Evolutionary conservation across 352 stramenopile species (phyloP).

Genomic region (Globisporangium echinulatum): DNA sequence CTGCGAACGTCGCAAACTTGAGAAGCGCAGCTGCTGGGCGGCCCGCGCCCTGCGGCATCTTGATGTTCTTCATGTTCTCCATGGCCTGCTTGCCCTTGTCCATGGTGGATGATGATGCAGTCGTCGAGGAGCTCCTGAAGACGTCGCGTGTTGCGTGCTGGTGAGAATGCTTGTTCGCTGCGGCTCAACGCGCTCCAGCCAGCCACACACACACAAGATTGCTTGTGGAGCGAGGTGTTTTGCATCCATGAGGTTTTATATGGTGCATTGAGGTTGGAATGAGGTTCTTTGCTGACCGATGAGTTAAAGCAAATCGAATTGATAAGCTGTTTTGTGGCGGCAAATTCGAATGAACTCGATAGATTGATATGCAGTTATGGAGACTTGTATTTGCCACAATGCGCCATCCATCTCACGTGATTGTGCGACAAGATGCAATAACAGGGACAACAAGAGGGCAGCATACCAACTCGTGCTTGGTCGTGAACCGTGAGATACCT

Average conservation of each 20-base stretch:
- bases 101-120: constrained; percentile 28
- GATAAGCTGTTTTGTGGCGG: neutral
- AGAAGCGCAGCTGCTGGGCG: constrained; percentile 45
- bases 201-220: constrained; percentile 15
- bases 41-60: constrained; percentile 66
- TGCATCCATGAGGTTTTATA: neutral
- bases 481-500: too few species aligned
- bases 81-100: constrained; percentile 83
- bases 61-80: constrained; percentile 89
- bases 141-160: constrained; percentile 1
- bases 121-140: neutral
- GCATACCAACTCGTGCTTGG: too few species aligned
- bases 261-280: neutral
- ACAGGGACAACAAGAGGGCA: too few species aligned
- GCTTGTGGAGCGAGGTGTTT: neutral
- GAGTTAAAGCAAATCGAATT: too few species aligned
- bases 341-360: neutral
- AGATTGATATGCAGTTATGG: too few species aligned
- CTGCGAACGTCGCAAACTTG: constrained; percentile 59
- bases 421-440: too few species aligned
- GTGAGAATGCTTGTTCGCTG: constrained; percentile 16
- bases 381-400: too few species aligned
- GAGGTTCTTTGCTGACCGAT: too few species aligned
- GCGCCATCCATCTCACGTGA: too few species aligned
- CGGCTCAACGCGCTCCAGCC: constrained; percentile 8